phyloP scores from a whole-genome alignment of 441 rosid species.

The Pelargonium australe region DNA sequence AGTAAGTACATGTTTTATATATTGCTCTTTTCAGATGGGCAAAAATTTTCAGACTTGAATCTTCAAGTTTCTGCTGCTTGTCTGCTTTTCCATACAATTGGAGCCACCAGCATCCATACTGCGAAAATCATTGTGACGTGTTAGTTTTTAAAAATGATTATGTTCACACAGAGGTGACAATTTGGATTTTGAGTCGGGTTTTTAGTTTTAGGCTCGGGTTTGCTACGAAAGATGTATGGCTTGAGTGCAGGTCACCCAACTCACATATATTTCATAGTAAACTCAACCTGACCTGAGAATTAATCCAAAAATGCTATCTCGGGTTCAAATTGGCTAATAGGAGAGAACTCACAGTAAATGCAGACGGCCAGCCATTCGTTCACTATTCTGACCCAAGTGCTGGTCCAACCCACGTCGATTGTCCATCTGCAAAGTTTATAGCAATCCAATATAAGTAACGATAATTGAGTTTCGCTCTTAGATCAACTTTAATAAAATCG shows the following conservation, averaged over 20 bases:
- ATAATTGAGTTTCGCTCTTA: too few species aligned
- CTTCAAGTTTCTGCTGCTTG: constrained; percentile 29
- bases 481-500: too few species aligned
- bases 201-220: too few species aligned
- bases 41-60: too few species aligned
- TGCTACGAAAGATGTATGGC: too few species aligned
- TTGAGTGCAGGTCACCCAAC: too few species aligned
- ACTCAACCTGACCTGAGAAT: too few species aligned
- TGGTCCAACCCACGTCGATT: constrained; percentile 98
- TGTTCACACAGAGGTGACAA: neutral
- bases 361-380: constrained; percentile 96
- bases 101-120: constrained; percentile 94
- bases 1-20: neutral
- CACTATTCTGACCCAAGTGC: constrained; percentile 88
- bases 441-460: neutral
- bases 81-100: constrained; percentile 52
- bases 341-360: constrained; percentile 62
- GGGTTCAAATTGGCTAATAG: too few species aligned
- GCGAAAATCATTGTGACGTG: constrained; percentile 18
- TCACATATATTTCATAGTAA: too few species aligned
- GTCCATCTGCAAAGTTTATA: constrained; percentile 65
- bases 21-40: neutral
- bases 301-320: too few species aligned
- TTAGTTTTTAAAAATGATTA: neutral
- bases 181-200: too few species aligned